These are phyloP conservation scores for Desmodesmus armatus DNA, from an alignment of 139 green algal genomes.

Conservation along the genomic window DNA sequence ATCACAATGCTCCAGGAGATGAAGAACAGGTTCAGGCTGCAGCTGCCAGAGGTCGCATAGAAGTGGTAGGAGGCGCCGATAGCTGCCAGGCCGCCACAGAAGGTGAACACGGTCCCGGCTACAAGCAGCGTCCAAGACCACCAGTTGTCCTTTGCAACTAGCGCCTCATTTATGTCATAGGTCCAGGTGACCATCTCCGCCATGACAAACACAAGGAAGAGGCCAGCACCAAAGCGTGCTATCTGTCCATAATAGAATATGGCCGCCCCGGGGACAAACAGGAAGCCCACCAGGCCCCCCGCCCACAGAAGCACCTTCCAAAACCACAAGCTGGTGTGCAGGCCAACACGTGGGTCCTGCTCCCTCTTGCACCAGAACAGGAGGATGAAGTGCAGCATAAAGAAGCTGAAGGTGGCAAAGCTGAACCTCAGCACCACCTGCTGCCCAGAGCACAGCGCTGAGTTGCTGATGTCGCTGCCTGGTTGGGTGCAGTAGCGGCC, in stretches of 20 bases:
- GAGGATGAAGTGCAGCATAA: slow-evolving; percentile 64
- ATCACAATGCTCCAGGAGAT: slow-evolving; percentile 83
- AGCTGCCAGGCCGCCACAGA: slow-evolving; percentile 59
- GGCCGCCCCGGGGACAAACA: slow-evolving; percentile 69
- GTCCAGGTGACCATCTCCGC: slow-evolving; percentile 84
- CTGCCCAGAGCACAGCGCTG: slow-evolving; percentile 60
- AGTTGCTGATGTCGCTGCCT: background rate
- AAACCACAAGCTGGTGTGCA: slow-evolving; percentile 75
- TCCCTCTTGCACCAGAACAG: slow-evolving; percentile 62
- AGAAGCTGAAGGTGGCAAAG: slow-evolving; percentile 86
- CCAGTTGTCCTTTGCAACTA: slow-evolving; percentile 61
- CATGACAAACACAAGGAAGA: slow-evolving; percentile 88
- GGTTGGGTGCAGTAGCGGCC: slow-evolving; percentile 19
- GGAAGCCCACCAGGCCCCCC: slow-evolving; percentile 63
- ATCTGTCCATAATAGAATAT: slow-evolving; percentile 71
- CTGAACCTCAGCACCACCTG: slow-evolving; percentile 78
- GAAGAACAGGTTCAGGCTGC: slow-evolving; percentile 88
- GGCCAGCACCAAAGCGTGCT: slow-evolving; percentile 56
- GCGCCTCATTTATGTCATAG: slow-evolving; percentile 73
- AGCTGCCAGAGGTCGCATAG: slow-evolving; percentile 67
- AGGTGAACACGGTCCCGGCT: slow-evolving; percentile 45
- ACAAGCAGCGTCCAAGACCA: slow-evolving; percentile 60
- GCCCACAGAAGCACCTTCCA: slow-evolving; percentile 74
- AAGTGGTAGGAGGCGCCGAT: slow-evolving; percentile 79
- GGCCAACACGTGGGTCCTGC: slow-evolving; percentile 52